Evolutionary conservation across 1,284 basidiomycete genomes (phyloP).

Genomic region (Trichosporon ovoides): DNA sequence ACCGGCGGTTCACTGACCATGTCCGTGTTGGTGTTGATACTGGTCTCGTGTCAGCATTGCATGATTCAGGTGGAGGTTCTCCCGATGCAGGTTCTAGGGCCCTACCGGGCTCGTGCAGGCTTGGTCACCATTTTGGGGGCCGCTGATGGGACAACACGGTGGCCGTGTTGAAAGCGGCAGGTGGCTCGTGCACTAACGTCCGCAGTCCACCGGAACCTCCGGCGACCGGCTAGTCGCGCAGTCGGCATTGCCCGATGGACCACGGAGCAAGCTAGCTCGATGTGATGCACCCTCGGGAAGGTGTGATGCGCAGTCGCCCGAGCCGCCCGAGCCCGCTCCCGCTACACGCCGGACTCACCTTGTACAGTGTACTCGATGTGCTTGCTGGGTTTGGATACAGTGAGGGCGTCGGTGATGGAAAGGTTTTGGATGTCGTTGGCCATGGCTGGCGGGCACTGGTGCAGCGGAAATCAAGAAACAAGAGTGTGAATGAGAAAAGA

Average conservation of each 20-base stretch:
- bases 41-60: constrained; percentile 17
- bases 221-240: background rate
- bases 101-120: no score
- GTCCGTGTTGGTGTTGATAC: constrained; percentile 56
- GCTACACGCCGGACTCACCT: constrained; percentile 25
- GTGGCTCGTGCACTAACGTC: background rate
- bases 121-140: background rate
- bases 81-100: no score
- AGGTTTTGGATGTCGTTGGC: constrained; percentile 44
- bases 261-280: background rate
- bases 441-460: constrained; percentile 24
- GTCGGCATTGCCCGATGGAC: background rate
- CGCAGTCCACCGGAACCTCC: background rate
- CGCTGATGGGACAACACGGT: background rate
- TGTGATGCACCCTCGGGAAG: background rate
- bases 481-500: background rate
- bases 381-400: constrained; percentile 38
- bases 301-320: background rate
- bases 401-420: constrained; percentile 44
- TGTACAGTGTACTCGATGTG: constrained; percentile 48
- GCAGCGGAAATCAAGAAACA: background rate
- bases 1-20: constrained; percentile 88
- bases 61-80: no score
- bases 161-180: background rate
- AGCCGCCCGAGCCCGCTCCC: background rate